Base-by-base conservation (phyloP, 2,329 filamentous ascomycete species). In the Neonectria magnoliae region DNA sequence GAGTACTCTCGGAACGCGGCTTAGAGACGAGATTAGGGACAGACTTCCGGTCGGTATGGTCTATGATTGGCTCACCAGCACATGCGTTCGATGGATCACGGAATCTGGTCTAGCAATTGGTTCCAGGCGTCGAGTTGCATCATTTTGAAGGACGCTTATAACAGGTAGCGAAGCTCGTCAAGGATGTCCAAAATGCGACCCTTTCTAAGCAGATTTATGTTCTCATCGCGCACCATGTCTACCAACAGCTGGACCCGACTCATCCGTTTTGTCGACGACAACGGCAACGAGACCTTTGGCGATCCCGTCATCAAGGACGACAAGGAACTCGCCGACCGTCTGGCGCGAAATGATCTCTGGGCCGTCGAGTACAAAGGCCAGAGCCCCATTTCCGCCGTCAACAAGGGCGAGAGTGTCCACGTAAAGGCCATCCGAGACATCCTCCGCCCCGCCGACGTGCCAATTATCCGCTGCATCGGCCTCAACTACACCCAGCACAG, bases 401-500 rank as follows among this genome's bases (percentile, higher is more conserved):
- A 57, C 27, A 74, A 73, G 57, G 74, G 73, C 4, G 71, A 73
- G 1, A 76, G 75, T 42, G 57, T 77, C 9, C 68, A 70, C 22
- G 78, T 80, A 10, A 77, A 78, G 66, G 66, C 65, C 18, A 50
- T 80, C 8, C 66, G 68, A 14, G 76, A 77, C 5, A 67, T 78
- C 2, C 67, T 80, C 7, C 68, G 67, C 9, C 71, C 73, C 1
- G 62, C 68, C 4, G 77, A 80, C 53, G 78, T 79, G 36, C 77
- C 77, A 1, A 78, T 79, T 18, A 71, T 79, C 44, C 70, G 74
- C 9, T 79, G 78, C 44, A 78, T 79, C 44, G 78, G 78, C 4
- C 75, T 79, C 9, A 79, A 79, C 65, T 79, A 79, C 63, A 76
- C 74, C 41, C 76, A 76, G 62, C 78, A 79, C 62, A 79, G 78